Conservation (phyloP, 495 filamentous ascomycete genomes). For the Schizothecium vesticola region DNA sequence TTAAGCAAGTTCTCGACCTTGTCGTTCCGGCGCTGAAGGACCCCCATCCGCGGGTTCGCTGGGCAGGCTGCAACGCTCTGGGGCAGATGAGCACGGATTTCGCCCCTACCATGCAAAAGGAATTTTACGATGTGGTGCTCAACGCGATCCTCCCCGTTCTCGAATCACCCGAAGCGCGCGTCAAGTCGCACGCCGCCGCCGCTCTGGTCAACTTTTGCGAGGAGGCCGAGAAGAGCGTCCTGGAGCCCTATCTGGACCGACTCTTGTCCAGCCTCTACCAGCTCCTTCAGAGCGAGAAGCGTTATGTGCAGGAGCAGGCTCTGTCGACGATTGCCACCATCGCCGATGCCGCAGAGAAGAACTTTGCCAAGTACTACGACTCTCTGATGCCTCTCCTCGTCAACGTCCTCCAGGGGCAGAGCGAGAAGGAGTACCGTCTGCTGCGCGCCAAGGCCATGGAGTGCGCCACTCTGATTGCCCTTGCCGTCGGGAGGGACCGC, state of each 20-base stretch:
- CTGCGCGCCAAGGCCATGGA: slow-evolving; percentile 99
- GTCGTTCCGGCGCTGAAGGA: slow-evolving; percentile 92
- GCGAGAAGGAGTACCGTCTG: slow-evolving; percentile 84
- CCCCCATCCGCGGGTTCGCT: slow-evolving; percentile 88
- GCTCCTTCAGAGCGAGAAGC: slow-evolving; percentile 81
- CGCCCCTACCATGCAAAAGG: slow-evolving; percentile 95
- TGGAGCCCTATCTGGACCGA: slow-evolving; percentile 91
- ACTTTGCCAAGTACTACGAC: slow-evolving; percentile 94
- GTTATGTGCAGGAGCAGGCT: slow-evolving; percentile 97
- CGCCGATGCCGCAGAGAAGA: slow-evolving; percentile 91
- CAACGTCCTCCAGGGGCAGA: slow-evolving; percentile 78
- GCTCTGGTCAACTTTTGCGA: slow-evolving; percentile 99
- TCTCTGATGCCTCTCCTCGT: slow-evolving; percentile 92
- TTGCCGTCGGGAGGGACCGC: slow-evolving; percentile 89
- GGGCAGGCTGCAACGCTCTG: slow-evolving; percentile 97
- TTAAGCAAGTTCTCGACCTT: slow-evolving; percentile 87
- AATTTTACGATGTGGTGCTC: slow-evolving; percentile 80
- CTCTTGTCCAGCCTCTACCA: slow-evolving; percentile 75
- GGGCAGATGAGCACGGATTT: slow-evolving; percentile 99
- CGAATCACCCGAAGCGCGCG: slow-evolving; percentile 81
- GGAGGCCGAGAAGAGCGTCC: slow-evolving; percentile 85
- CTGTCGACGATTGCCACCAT: slow-evolving; percentile 98
- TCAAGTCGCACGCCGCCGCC: slow-evolving; percentile 94
- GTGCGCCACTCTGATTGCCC: slow-evolving; percentile 92
- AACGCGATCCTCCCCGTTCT: slow-evolving; percentile 90